Evolutionary conservation across 78 protist genomes (phyloP).

Genomic region (Dictyostelium discoideum): DNA sequence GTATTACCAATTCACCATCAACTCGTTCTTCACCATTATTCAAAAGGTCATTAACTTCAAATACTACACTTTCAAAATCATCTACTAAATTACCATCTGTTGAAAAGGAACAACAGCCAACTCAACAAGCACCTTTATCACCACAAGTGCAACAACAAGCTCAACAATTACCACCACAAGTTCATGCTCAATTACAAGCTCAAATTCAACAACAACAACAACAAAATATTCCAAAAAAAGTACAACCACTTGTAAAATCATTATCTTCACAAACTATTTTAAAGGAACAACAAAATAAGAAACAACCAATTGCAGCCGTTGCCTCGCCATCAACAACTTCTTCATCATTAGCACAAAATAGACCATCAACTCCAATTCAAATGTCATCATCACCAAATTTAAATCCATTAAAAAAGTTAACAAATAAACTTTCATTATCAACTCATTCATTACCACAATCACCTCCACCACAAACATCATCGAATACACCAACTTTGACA

Average conservation of each 20-base stretch:
- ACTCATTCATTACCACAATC: slow-evolving; percentile 14
- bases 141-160: background rate
- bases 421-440: background rate
- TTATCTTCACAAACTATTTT: background rate
- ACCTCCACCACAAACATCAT: background rate
- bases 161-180: background rate
- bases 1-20: background rate
- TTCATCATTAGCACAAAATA: background rate
- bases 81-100: slow-evolving; percentile 4
- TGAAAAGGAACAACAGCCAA: background rate
- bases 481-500: background rate
- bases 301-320: background rate
- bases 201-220: background rate
- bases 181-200: background rate
- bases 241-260: background rate
- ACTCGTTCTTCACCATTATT: background rate
- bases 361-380: slow-evolving; percentile 26
- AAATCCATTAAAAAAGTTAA: background rate
- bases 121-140: background rate
- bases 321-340: background rate
- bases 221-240: background rate
- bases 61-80: background rate
- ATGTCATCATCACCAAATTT: slow-evolving; percentile 7
- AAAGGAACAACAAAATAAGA: slow-evolving; percentile 1
- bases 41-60: slow-evolving; percentile 2